These are phyloP conservation scores for Ambrosiella xylebori DNA, from an alignment of 2,329 filamentous ascomycete genomes.

Conservation along the genomic window DNA sequence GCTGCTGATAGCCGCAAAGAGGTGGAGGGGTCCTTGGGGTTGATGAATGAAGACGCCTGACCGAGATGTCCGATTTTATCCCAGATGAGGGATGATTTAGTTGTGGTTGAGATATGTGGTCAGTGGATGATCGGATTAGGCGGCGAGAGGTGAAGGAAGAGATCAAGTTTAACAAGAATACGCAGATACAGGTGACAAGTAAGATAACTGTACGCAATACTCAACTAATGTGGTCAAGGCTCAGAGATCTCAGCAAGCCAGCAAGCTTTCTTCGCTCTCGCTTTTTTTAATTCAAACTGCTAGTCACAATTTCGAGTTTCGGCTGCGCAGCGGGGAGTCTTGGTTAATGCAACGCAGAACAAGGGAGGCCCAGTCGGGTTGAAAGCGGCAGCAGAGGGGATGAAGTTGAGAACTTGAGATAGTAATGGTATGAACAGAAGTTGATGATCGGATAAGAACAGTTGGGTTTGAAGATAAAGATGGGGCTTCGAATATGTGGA, in stretches of 20 bases:
- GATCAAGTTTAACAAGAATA: background rate
- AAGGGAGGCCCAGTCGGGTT: background rate
- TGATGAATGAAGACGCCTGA: background rate
- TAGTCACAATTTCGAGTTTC: background rate
- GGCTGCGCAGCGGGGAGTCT: background rate
- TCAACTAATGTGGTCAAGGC: background rate
- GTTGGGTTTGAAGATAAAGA: background rate
- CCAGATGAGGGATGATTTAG: background rate
- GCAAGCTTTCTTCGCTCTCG: background rate
- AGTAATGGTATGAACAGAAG: background rate
- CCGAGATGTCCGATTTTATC: background rate
- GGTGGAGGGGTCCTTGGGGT: background rate
- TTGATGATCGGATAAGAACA: background rate
- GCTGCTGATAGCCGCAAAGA: background rate
- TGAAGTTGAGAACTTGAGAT: background rate
- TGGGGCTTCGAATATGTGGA: background rate
- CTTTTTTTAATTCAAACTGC: background rate
- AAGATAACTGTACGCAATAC: background rate
- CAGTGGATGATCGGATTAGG: background rate
- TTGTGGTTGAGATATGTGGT: background rate
- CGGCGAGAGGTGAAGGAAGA: background rate
- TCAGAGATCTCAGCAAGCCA: background rate
- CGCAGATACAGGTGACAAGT: background rate
- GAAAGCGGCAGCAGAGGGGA: background rate
- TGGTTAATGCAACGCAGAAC: background rate